Percentiles rank a stretch among this genome's conserved stretches.
These are phyloP conservation scores for Mucor velutinosus DNA, from an alignment of 371 early-diverging fungal genomes.

Conservation along the genomic window DNA sequence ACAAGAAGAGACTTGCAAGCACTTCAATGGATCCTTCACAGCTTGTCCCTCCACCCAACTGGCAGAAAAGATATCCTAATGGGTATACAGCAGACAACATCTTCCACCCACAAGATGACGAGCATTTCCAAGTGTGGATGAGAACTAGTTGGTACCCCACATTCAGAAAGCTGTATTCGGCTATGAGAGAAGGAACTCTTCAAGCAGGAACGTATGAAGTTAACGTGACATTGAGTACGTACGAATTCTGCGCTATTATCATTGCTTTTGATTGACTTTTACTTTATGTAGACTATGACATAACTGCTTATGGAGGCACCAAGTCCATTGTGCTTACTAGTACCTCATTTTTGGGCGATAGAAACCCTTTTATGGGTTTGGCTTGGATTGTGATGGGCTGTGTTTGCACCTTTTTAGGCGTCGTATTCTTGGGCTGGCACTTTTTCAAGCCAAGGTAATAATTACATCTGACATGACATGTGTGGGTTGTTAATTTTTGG, in stretches of 20 bases:
- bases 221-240: constrained; percentile 57
- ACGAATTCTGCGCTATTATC: too few species aligned
- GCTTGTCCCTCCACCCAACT: constrained; percentile 71
- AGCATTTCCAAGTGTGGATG: constrained; percentile 96
- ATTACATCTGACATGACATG: neutral
- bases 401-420: constrained; percentile 84
- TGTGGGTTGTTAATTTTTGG: neutral
- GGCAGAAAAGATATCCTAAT: constrained; percentile 51
- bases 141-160: constrained; percentile 87
- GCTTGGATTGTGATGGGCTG: constrained; percentile 93
- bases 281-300: constrained; percentile 72
- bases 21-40: constrained; percentile 43
- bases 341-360: constrained; percentile 93
- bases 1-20: constrained; percentile 61
- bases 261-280: neutral
- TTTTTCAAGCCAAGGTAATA: constrained; percentile 88
- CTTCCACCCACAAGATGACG: constrained; percentile 66
- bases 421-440: constrained; percentile 87
- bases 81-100: constrained; percentile 56
- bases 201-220: constrained; percentile 59
- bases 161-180: constrained; percentile 90
- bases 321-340: constrained; percentile 94
- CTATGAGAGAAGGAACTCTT: constrained; percentile 50
- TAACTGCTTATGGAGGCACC: constrained; percentile 84
- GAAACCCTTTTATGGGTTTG: constrained; percentile 93